Evolutionary conservation across 352 stramenopile species (phyloP), one percentile per base, ranked within the genome.

Genomic region (Phytophthora aleatoria): DNA sequence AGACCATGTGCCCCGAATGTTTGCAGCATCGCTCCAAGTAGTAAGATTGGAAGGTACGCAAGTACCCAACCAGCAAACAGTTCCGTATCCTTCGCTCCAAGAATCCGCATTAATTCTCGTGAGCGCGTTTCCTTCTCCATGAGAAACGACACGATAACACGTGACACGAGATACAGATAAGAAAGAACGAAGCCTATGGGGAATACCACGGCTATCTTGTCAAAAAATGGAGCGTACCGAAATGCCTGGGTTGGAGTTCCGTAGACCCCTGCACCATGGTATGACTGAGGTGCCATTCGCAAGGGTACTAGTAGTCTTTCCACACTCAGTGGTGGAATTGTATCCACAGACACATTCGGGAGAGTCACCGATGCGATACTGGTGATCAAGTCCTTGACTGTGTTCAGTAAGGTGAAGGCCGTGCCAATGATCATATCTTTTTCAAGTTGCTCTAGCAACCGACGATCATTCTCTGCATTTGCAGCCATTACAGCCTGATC

Each of bases 51-150:
- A 3, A 93, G 8, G 48, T 97, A 97, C 8, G 87, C 95, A 35
- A 97, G 28, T 5, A 96, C 68, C 85, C 85, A 94, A 3, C 79
- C 72, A 13, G 54, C 15, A 43, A 90, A 69, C 15, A 92, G 73
- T 43, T 75, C 51, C 4, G 24, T n/a, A 31, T 94, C 82, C 8
- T 73, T 57, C 24, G 98, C 74, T 15, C 95, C 95, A 61, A 98
- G 91, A 57, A 98, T 98, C 6, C 89, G 78, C 76, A 98, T 92
- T 5, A 92, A 83, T 59, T 99, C 95, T 51, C 95, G 86, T 44
- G 95, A 90, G 0, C 76, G 77, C 5, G 80, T 91, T 68, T 98
- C 95, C 57, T 98, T 98, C 65, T 98, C 95, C 48, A 81, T 84
- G 5, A 98, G 78, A 45, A 98, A 77, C n/a, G 81, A 84, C 9